Percentiles rank a stretch among this genome's conserved stretches.
Evolutionary conservation across 2,329 filamentous ascomycete species (phyloP).

Genomic region (Dactylella cylindrospora): DNA sequence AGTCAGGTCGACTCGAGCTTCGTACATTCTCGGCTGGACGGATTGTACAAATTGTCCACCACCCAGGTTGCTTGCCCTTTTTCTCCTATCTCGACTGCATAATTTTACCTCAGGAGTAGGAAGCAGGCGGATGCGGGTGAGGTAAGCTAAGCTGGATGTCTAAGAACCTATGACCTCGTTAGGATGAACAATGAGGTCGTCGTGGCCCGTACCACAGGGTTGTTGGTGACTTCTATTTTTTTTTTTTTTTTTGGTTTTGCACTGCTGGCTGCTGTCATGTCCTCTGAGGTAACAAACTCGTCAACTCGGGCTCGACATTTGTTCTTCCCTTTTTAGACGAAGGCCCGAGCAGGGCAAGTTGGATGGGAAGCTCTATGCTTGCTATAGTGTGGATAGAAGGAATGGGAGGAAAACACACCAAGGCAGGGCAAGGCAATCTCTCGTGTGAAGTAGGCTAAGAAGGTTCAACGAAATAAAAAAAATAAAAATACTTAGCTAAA

Average conservation of each 20-base stretch:
- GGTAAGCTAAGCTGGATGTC: slow-evolving; percentile 32
- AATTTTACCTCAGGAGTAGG: slow-evolving; percentile 39
- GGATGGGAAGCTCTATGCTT: slow-evolving; percentile 29
- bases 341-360: slow-evolving; percentile 21
- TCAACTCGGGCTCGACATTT: slow-evolving; percentile 11
- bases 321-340: slow-evolving; percentile 4
- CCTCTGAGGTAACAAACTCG: slow-evolving; percentile 9
- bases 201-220: too few species aligned
- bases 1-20: slow-evolving; percentile 13
- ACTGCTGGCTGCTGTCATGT: too few species aligned
- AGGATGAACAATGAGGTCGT: not conserved
- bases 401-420: slow-evolving; percentile 27
- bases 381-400: slow-evolving; percentile 31
- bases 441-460: slow-evolving; percentile 1
- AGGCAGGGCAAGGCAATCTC: slow-evolving; percentile 19
- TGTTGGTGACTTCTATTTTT: too few species aligned
- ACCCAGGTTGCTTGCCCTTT: slow-evolving; percentile 11
- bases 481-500: too few species aligned
- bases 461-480: not conserved
- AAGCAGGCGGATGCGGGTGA: slow-evolving; percentile 44
- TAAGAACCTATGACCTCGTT: too few species aligned
- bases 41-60: slow-evolving; percentile 32
- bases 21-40: slow-evolving; percentile 29
- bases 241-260: too few species aligned
- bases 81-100: slow-evolving; percentile 35